Evolutionary conservation across 1,284 basidiomycete species (phyloP).

Genomic region (Pascua guehoae): DNA sequence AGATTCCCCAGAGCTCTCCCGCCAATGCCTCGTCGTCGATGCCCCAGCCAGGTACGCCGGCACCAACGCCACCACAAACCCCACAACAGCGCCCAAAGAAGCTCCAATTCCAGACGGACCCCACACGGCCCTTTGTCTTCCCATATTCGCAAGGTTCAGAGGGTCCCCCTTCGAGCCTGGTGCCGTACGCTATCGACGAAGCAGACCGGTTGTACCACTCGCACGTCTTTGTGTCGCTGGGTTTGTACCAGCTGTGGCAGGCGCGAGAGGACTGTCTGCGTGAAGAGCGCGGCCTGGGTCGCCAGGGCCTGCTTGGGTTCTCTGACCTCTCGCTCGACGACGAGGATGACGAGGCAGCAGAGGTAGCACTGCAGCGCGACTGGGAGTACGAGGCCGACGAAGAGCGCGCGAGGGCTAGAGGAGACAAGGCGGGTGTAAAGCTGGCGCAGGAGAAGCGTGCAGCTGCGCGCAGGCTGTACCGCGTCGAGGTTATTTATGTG

Average conservation of each 20-base stretch:
- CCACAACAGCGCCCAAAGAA: conserved; percentile 83
- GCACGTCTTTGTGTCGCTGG: conserved; percentile 86
- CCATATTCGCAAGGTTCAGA: conserved; percentile 70
- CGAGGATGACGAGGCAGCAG: conserved; percentile 46
- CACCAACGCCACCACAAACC: conserved; percentile 81
- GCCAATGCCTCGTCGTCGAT: conserved; percentile 10
- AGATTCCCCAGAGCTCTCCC: conserved; percentile 26
- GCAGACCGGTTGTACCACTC: conserved; percentile 84
- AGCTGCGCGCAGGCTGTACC: conserved; percentile 75
- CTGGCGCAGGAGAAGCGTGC: conserved; percentile 66
- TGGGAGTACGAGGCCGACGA: conserved; percentile 62
- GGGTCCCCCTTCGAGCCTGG: conserved; percentile 52
- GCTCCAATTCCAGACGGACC: conserved; percentile 98
- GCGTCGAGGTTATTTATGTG: conserved; percentile 88
- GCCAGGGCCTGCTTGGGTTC: conserved; percentile 56
- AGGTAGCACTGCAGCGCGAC: conserved; percentile 58
- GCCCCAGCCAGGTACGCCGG: conserved; percentile 69
- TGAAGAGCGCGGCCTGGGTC: conserved; percentile 79
- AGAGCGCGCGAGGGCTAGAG: conserved; percentile 51
- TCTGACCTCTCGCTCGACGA: conserved; percentile 38
- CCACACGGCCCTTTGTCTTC: conserved; percentile 88
- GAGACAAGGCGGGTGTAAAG: conserved; percentile 59
- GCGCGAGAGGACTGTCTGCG: conserved; percentile 92
- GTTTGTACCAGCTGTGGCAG: conserved; percentile 91
- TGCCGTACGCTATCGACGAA: conserved; percentile 93